These are phyloP conservation scores for Prinsepia uniflora DNA, from an alignment of 306 rosid species.

Conservation along the genomic window DNA sequence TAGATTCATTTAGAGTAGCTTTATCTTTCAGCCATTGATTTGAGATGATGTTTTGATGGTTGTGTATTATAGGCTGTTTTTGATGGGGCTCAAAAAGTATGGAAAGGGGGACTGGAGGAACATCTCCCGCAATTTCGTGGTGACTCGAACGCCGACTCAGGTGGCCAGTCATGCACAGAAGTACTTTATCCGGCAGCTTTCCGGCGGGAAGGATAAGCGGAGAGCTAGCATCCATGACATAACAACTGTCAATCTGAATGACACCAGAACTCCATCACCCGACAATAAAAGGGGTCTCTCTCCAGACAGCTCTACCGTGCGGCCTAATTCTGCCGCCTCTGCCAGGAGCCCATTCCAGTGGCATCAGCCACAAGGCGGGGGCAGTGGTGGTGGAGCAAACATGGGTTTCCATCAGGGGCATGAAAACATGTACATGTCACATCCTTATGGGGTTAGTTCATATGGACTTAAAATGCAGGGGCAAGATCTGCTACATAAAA, in stretches of 20 bases:
- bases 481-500: conserved; percentile 41
- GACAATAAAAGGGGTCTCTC: conserved; percentile 48
- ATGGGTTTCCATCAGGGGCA: conserved; percentile 38
- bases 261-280: conserved; percentile 46
- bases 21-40: background rate
- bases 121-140: conserved; percentile 72
- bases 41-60: conserved; percentile 18
- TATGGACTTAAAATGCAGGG: conserved; percentile 52
- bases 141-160: conserved; percentile 78
- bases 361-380: conserved; percentile 41
- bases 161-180: conserved; percentile 99
- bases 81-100: conserved; percentile 75
- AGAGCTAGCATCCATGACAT: conserved; percentile 97
- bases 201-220: conserved; percentile 86
- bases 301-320: conserved; percentile 37
- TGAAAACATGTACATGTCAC: conserved; percentile 46
- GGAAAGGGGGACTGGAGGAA: conserved; percentile 99
- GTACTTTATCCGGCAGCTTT: conserved; percentile 77
- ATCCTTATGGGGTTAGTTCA: conserved; percentile 47
- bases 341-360: conserved; percentile 50
- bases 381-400: conserved; percentile 25
- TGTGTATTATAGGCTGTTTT: conserved; percentile 52
- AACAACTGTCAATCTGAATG: conserved; percentile 72
- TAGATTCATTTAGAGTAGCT: background rate
- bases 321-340: conserved; percentile 27